A percentile compares a stretch with the other conserved stretches of the same genome.
Conservation (phyloP, 108 stramenopile species). For the Cylindrotheca closterium region DNA sequence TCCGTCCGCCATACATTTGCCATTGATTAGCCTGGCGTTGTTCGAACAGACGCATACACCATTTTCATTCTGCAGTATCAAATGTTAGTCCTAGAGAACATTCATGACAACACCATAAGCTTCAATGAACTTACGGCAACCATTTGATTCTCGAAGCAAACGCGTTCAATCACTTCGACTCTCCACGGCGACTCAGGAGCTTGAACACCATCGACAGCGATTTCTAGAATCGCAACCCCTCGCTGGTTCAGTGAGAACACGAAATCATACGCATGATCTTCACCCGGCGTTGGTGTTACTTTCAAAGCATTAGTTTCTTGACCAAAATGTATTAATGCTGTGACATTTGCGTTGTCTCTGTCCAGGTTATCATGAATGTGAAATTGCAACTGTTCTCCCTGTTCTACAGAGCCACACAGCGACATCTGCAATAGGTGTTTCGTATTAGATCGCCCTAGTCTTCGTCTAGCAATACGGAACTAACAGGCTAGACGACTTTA, state of each 20-base stretch:
- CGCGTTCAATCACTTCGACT: neutral
- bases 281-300: neutral
- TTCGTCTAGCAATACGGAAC: no score
- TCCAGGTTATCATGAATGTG: constrained; percentile 7
- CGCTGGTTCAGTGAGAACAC: neutral
- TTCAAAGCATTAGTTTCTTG: neutral
- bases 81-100: neutral
- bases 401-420: neutral
- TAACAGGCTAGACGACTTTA: no score
- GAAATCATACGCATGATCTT: neutral
- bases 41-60: neutral
- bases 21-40: neutral
- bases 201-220: constrained; percentile 4
- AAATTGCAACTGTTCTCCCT: neutral
- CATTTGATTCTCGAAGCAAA: neutral
- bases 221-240: neutral
- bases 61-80: neutral
- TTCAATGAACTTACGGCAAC: neutral
- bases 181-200: constrained; percentile 12
- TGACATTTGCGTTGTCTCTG: neutral
- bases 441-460: neutral
- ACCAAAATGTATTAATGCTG: neutral
- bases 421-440: neutral
- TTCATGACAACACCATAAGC: neutral
- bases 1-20: neutral